These are phyloP conservation scores for Yamadazyma nakazawae DNA, from an alignment of 805 yeast species.

Conservation along the genomic window DNA sequence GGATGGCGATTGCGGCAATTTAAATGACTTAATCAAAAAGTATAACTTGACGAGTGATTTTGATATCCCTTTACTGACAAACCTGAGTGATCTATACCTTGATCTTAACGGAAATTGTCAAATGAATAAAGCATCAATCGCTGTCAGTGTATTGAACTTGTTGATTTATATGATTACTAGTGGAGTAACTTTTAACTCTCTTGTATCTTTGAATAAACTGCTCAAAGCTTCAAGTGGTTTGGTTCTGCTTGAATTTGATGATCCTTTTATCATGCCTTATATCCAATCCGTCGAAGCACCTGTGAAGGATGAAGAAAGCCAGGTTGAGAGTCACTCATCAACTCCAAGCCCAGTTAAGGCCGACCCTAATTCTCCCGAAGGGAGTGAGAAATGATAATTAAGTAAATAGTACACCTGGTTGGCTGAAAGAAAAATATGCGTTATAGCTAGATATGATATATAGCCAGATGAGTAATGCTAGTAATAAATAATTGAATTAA, in stretches of 20 bases:
- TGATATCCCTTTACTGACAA: neutral
- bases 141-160: slow-evolving; percentile 1
- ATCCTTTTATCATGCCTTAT: slow-evolving; percentile 7
- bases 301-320: neutral
- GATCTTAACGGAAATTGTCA: slow-evolving; percentile 2
- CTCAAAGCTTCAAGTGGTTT: neutral
- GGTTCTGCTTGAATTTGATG: slow-evolving; percentile 4
- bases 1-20: slow-evolving; percentile 7
- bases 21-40: slow-evolving; percentile 2
- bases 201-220: neutral
- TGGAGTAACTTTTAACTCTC: slow-evolving; percentile 1
- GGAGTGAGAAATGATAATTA: no score
- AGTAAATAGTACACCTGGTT: no score
- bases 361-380: no score
- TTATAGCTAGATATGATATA: no score
- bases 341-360: neutral
- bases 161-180: slow-evolving; percentile 4
- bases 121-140: slow-evolving; percentile 4
- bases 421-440: neutral
- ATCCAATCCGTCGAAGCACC: neutral
- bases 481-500: neutral
- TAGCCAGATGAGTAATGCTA: neutral
- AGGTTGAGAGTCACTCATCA: neutral
- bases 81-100: neutral
- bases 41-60: slow-evolving; percentile 8